Conservation (phyloP, 2,329 filamentous ascomycete species). For the Hymenoscyphus occultus region DNA sequence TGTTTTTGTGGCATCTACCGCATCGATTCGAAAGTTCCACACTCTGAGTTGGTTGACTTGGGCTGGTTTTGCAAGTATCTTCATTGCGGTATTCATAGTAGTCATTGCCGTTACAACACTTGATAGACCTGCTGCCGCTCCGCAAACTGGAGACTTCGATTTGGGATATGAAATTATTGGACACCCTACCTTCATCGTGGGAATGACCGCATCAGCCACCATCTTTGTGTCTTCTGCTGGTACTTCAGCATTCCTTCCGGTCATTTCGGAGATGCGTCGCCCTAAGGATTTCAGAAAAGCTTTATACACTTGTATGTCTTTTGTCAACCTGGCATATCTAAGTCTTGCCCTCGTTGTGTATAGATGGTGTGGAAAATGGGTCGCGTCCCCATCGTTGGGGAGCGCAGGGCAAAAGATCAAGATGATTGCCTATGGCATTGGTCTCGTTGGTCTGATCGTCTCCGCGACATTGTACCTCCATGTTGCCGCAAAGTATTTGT, state of each 20-base stretch:
- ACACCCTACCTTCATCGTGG: slow-evolving; percentile 55
- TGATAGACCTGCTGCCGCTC: slow-evolving; percentile 58
- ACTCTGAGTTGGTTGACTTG: slow-evolving; percentile 62
- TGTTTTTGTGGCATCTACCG: slow-evolving; percentile 46
- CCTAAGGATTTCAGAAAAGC: slow-evolving; percentile 60
- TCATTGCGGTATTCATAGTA: slow-evolving; percentile 52
- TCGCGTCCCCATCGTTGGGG: slow-evolving; percentile 59
- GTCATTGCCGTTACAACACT: slow-evolving; percentile 54
- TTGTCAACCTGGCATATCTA: slow-evolving; percentile 56
- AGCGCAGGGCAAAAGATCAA: slow-evolving; percentile 58
- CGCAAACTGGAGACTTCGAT: slow-evolving; percentile 56
- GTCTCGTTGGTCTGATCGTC: slow-evolving; percentile 52
- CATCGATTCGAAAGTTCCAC: slow-evolving; percentile 56
- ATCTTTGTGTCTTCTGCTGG: slow-evolving; percentile 60
- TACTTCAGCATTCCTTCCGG: slow-evolving; percentile 59
- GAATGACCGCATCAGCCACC: slow-evolving; percentile 55
- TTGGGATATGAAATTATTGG: slow-evolving; percentile 56
- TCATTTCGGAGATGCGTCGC: slow-evolving; percentile 63
- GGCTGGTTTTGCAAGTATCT: slow-evolving; percentile 57
- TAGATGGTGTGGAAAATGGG: slow-evolving; percentile 59
- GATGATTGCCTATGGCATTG: slow-evolving; percentile 60
- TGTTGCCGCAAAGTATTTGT: slow-evolving; percentile 53
- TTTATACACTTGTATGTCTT: slow-evolving; percentile 55
- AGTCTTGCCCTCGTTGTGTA: slow-evolving; percentile 54
- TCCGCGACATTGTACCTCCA: slow-evolving; percentile 43